Base-by-base conservation (phyloP, 2,329 filamentous ascomycete genomes). In the Lachnellula subtilissima region DNA sequence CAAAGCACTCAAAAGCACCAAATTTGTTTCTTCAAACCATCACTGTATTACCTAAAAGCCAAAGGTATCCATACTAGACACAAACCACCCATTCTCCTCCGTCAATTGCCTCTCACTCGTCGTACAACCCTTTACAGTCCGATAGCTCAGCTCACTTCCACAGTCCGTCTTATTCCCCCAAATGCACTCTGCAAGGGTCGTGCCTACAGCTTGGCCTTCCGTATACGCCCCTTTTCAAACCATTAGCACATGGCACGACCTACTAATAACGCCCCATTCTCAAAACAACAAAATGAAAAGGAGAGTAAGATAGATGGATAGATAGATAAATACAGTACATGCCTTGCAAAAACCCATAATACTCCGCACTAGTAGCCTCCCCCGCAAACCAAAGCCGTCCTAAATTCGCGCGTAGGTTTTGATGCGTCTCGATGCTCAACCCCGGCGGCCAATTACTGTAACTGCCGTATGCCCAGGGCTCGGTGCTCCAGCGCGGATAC, bases 391-490 rank as follows among this genome's bases (percentile, higher is more conserved):
- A 87, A 3, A 88, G 67, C 0, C 82, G 70, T 8, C 76, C 77
- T 0, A 85, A 70, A 57, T 86, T 87, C n/a, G 84, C 82, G 1
- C 85, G 78, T 11, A 88, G 73, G 61, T 88, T 88, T 65, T 88
- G 80, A 61, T 88, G 85, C 72, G 77, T 81, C 64, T 87, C 80
- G 0, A 88, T 72, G 0, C 81, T 84, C 45, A 83, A 82, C 0
- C 81, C 81, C 0, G 78, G 72, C 0, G 85, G 85, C 86, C 85
- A 88, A 67, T 87, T 87, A 39, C 81, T 84, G 70, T 86, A 88
- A 22, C 79, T 84, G 3, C 85, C 85, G 53, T 78, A 82, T 0
- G 75, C 68, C 76, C 76, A 79, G 28, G 58, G 56, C n/a, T 60
- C 58, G 12, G 46, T 54, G 8, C 57, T 78, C 80, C 80, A 83